Evolutionary conservation across 1,284 basidiomycete species (phyloP).

Genomic region (Pholiota adiposa): DNA sequence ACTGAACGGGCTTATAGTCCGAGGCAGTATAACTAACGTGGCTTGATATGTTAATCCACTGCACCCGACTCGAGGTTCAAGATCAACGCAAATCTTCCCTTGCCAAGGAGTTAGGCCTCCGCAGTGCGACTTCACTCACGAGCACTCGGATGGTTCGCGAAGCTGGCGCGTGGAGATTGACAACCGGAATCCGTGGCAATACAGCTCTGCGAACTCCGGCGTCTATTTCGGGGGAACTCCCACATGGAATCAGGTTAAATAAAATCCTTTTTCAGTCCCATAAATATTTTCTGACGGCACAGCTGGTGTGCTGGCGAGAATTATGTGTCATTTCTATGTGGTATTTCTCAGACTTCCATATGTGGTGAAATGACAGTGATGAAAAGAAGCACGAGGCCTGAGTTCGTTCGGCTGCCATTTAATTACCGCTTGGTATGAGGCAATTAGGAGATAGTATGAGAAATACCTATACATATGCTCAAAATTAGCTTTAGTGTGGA

Average conservation of each 20-base stretch:
- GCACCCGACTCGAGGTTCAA: neutral
- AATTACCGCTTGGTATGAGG: too few relatives aligned
- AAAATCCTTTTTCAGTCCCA: neutral
- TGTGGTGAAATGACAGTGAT: neutral
- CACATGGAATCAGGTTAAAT: neutral
- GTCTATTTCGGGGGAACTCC: neutral
- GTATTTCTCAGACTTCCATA: neutral
- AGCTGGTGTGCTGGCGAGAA: neutral
- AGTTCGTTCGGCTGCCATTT: neutral
- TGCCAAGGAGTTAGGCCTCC: neutral
- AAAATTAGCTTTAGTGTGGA: neutral
- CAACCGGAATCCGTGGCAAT: neutral
- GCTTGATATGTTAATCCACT: neutral
- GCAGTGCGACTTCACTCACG: neutral
- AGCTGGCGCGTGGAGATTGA: neutral
- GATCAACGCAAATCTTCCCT: neutral
- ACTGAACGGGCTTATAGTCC: neutral
- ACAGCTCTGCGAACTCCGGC: neutral
- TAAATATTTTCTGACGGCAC: neutral
- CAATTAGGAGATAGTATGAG: neutral
- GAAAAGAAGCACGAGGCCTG: neutral
- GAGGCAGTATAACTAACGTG: too few relatives aligned
- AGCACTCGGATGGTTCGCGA: neutral
- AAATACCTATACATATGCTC: neutral
- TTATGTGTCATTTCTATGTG: neutral